Conservation (phyloP, 179 eudicot genomes). For the Heliamphora pulchella region DNA sequence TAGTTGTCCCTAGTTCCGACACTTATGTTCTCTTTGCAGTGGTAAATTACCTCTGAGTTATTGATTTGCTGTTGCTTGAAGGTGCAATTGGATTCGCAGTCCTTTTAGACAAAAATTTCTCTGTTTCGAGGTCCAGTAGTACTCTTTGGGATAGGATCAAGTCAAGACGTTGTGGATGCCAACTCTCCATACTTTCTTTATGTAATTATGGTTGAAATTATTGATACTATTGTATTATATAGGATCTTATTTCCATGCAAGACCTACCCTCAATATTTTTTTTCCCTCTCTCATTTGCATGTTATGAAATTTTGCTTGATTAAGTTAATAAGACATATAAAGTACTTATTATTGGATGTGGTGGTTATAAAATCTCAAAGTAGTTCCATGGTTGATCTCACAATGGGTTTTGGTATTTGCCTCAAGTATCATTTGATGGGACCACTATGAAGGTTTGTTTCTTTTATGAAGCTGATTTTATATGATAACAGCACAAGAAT, state of each 20-base stretch:
- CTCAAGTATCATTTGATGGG: background rate
- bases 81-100: background rate
- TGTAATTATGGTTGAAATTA: background rate
- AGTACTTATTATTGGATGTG: background rate
- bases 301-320: background rate
- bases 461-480: background rate
- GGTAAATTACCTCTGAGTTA: background rate
- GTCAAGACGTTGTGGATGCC: background rate
- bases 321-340: background rate
- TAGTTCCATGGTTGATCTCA: background rate
- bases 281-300: background rate
- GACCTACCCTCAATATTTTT: background rate
- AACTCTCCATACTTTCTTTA: background rate
- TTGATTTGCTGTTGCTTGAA: background rate
- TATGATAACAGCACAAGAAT: background rate
- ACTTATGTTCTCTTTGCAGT: background rate
- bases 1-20: background rate
- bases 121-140: background rate
- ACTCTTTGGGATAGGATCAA: background rate
- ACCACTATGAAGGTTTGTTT: background rate
- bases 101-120: background rate
- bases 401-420: background rate
- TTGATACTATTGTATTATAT: background rate
- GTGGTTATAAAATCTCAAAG: background rate
- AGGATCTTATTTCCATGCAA: background rate